A percentile compares a stretch with the other conserved stretches of the same genome.
These are phyloP conservation scores for Starmerella ratchasimensis DNA, from an alignment of 805 yeast genomes.

Conservation along the genomic window DNA sequence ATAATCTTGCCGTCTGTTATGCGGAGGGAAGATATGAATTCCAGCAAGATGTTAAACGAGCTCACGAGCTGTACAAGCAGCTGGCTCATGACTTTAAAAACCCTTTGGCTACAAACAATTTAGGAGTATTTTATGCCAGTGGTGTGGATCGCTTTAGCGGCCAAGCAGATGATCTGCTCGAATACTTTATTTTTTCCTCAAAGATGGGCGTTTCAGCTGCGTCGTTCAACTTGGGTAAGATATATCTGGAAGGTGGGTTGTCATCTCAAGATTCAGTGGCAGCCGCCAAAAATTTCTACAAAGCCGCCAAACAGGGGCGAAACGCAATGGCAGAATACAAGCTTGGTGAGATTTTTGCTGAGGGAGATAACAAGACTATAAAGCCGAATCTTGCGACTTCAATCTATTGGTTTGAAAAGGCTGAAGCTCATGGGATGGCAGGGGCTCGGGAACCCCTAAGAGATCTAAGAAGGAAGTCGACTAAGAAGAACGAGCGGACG, in stretches of 20 bases:
- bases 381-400: slow-evolving; percentile 3
- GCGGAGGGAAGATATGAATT: slow-evolving; percentile 3
- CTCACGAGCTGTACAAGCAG: slow-evolving; percentile 1
- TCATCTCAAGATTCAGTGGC: slow-evolving; percentile 1
- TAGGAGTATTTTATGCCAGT: slow-evolving; percentile 12
- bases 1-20: slow-evolving; percentile 12
- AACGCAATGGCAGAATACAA: slow-evolving; percentile 13
- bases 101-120: slow-evolving; percentile 10
- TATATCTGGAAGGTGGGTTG: slow-evolving; percentile 17
- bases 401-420: slow-evolving; percentile 10
- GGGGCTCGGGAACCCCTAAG: slow-evolving; percentile 5
- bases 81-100: slow-evolving; percentile 1
- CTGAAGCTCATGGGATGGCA: slow-evolving; percentile 8
- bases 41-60: not conserved
- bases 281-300: slow-evolving; percentile 7
- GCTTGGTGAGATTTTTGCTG: slow-evolving; percentile 9
- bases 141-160: slow-evolving; percentile 7
- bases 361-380: slow-evolving; percentile 1
- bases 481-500: not conserved
- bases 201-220: slow-evolving; percentile 14
- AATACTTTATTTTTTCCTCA: slow-evolving; percentile 12
- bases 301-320: slow-evolving; percentile 7
- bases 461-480: not conserved
- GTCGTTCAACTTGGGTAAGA: slow-evolving; percentile 16
- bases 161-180: slow-evolving; percentile 3